A percentile compares a stretch with the other conserved stretches of the same genome.
These are phyloP conservation scores for Chlorella sp. DNA, from an alignment of 139 green algal genomes.

Conservation along the genomic window DNA sequence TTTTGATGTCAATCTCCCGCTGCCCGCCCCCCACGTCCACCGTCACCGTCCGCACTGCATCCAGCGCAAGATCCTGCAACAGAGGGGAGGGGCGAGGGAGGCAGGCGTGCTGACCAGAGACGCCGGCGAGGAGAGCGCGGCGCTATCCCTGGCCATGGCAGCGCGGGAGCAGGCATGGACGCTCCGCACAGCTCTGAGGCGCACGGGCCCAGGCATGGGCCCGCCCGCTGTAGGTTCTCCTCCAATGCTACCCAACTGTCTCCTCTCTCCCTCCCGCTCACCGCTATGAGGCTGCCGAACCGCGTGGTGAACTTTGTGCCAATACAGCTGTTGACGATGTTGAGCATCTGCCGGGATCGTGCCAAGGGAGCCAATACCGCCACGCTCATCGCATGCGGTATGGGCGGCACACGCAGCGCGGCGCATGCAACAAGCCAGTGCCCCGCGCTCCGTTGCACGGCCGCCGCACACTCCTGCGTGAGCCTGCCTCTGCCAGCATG, in stretches of 20 bases:
- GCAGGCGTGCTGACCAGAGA: neutral
- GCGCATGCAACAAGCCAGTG: no score
- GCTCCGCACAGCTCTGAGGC: no score
- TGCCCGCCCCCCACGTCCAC: conserved; percentile 60
- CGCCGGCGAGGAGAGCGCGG: neutral
- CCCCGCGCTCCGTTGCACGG: no score
- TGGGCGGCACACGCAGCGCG: no score
- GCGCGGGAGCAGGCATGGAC: no score
- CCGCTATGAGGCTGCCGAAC: conserved; percentile 93
- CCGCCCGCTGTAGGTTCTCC: no score
- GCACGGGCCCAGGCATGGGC: no score
- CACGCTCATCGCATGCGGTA: no score
- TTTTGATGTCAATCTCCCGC: conserved; percentile 97
- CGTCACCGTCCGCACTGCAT: conserved; percentile 87
- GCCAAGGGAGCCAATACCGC: no score
- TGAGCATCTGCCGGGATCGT: conserved; percentile 97
- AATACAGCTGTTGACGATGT: conserved; percentile 95
- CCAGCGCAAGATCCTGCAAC: conserved; percentile 88
- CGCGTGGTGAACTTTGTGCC: conserved; percentile 97
- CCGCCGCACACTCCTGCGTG: no score
- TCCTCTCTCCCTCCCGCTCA: conserved; percentile 25
- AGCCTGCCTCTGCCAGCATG: no score
- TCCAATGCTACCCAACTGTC: neutral
- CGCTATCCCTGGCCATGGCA: no score
- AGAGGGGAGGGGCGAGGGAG: neutral